Conservation (phyloP, 2,329 filamentous ascomycete genomes). For the Calonectria montana region DNA sequence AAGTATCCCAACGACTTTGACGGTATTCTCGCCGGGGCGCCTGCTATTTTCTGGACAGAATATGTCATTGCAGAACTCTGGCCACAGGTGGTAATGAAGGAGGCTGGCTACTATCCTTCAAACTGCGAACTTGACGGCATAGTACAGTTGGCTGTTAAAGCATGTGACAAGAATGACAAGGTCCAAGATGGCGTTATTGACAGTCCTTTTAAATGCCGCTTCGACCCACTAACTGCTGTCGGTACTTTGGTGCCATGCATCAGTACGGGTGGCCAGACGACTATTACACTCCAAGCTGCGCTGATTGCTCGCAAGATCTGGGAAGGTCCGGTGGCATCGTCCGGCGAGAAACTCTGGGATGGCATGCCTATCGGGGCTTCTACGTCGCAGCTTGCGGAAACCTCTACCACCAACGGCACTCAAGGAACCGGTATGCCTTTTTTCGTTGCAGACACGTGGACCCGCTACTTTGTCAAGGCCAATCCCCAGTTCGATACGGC, state of each 20-base stretch:
- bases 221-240: constrained; percentile 35
- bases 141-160: constrained; percentile 52
- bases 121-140: constrained; percentile 43
- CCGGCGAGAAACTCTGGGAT: constrained; percentile 2
- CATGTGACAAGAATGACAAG: constrained; percentile 61
- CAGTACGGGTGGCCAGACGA: constrained; percentile 45
- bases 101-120: neutral
- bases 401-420: neutral
- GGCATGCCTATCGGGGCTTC: neutral
- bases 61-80: constrained; percentile 41
- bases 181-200: constrained; percentile 59
- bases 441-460: neutral
- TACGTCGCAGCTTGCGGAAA: neutral
- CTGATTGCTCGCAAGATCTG: constrained; percentile 2
- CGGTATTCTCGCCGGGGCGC: constrained; percentile 60
- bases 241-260: constrained; percentile 26
- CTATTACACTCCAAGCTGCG: neutral
- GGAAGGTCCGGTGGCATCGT: neutral
- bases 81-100: constrained; percentile 37
- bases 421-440: neutral
- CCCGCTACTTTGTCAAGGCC: constrained; percentile 6
- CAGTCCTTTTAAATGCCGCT: constrained; percentile 53
- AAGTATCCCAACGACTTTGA: constrained; percentile 64
- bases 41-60: constrained; percentile 48
- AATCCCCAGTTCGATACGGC: constrained; percentile 1